These are phyloP conservation scores for Macrophomina tecta DNA, from an alignment of 2,329 filamentous ascomycete genomes.

Conservation along the genomic window DNA sequence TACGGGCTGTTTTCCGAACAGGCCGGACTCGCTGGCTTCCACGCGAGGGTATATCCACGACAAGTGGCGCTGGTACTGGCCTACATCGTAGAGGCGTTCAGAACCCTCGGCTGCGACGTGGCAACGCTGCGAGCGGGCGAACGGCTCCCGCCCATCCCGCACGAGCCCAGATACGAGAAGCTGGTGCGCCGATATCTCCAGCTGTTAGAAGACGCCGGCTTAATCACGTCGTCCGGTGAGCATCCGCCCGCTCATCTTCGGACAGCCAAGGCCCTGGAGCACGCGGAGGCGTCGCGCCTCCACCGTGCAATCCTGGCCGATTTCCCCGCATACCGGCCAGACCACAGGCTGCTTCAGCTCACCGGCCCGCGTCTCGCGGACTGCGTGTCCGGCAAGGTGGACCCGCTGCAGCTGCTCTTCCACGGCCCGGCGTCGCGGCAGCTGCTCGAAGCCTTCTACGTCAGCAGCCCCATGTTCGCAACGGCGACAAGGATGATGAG, in stretches of 20 bases:
- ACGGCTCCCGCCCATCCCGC: not conserved
- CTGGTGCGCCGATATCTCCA: not conserved
- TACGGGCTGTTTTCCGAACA: not conserved
- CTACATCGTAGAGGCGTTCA: slow-evolving; percentile 22
- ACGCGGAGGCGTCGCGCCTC: not conserved
- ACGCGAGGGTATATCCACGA: not conserved
- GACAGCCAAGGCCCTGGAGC: not conserved
- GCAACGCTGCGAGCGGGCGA: not conserved
- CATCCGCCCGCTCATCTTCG: not conserved
- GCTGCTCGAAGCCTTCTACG: slow-evolving; percentile 48
- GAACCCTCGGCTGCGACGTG: slow-evolving; percentile 10
- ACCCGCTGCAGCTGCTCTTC: slow-evolving; percentile 18
- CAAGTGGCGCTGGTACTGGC: slow-evolving; percentile 4
- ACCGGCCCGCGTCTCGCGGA: slow-evolving; percentile 20
- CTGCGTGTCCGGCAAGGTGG: slow-evolving; percentile 9
- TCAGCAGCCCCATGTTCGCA: slow-evolving; percentile 33
- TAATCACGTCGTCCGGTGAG: not conserved
- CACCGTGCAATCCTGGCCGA: not conserved
- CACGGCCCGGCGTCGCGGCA: slow-evolving; percentile 32
- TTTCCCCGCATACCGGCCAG: slow-evolving; percentile 12
- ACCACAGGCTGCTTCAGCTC: slow-evolving; percentile 10
- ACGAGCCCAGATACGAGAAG: not conserved
- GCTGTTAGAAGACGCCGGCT: not conserved
- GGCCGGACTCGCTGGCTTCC: not conserved
- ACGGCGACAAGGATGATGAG: slow-evolving; percentile 31